Evolutionary conservation across 305 asterid species (phyloP).

Genomic region (Plantago lanceolata): DNA sequence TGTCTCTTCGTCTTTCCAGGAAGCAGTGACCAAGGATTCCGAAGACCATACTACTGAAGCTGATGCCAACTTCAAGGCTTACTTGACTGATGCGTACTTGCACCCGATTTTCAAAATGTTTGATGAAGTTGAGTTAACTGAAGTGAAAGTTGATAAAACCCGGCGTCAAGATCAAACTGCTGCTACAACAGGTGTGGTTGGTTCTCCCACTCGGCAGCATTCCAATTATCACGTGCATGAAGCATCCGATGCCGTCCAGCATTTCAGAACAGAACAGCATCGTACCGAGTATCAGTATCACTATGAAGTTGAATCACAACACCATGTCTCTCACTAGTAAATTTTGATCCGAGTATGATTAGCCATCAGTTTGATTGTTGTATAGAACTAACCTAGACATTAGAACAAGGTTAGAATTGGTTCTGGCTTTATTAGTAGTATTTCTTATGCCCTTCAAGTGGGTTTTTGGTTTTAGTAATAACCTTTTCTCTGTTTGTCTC

Average conservation of each 20-base stretch:
- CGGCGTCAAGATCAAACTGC: constrained; percentile 31
- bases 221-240: constrained; percentile 31
- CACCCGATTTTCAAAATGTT: constrained; percentile 90
- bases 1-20: constrained; percentile 36
- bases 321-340: constrained; percentile 34
- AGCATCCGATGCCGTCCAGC: constrained; percentile 37
- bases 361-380: constrained; percentile 12
- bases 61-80: constrained; percentile 49
- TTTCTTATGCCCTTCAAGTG: background rate
- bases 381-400: constrained; percentile 19
- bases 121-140: constrained; percentile 67
- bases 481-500: background rate
- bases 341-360: constrained; percentile 13
- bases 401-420: constrained; percentile 8
- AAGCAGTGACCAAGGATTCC: constrained; percentile 76
- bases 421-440: background rate
- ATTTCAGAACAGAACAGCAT: constrained; percentile 36
- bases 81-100: constrained; percentile 81
- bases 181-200: constrained; percentile 37
- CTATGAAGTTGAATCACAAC: constrained; percentile 31
- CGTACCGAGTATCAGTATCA: constrained; percentile 27
- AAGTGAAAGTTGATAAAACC: constrained; percentile 50
- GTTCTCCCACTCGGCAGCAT: constrained; percentile 50
- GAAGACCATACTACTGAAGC: constrained; percentile 50
- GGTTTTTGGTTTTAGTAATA: background rate